Conservation (phyloP, 108 stramenopile genomes). For the Fragilaria crotonensis region DNA sequence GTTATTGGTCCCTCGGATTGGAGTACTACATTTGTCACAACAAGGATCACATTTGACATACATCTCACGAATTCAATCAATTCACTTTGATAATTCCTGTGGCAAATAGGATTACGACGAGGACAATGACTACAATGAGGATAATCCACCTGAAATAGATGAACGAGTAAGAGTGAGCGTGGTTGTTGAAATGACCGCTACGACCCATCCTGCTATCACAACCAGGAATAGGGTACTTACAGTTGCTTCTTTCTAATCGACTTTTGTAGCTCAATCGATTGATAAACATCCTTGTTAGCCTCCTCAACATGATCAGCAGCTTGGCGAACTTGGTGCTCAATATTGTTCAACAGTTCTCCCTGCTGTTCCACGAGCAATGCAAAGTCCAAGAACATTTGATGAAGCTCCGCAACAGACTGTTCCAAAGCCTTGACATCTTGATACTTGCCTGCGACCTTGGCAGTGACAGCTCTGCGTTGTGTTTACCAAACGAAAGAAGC, state of each 20-base stretch:
- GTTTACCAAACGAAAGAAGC: background rate
- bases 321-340: slow-evolving; percentile 92
- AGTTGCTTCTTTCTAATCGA: slow-evolving; percentile 93
- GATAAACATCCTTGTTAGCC: slow-evolving; percentile 83
- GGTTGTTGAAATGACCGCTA: background rate
- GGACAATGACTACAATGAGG: slow-evolving; percentile 11
- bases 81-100: slow-evolving; percentile 4
- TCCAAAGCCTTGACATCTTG: slow-evolving; percentile 97
- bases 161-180: background rate
- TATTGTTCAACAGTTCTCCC: slow-evolving; percentile 97
- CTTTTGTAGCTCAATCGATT: slow-evolving; percentile 88
- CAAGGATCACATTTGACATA: too few species aligned
- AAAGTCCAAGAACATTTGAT: slow-evolving; percentile 99
- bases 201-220: background rate
- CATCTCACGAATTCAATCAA: too few species aligned
- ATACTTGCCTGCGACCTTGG: slow-evolving; percentile 94
- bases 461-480: slow-evolving; percentile 47
- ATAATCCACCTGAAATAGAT: slow-evolving; percentile 12
- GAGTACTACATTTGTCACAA: too few species aligned
- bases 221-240: slow-evolving; percentile 24
- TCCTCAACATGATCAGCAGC: slow-evolving; percentile 95
- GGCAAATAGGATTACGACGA: slow-evolving; percentile 22
- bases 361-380: slow-evolving; percentile 98
- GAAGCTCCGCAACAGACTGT: slow-evolving; percentile 91
- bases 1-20: too few species aligned